These are phyloP conservation scores for Parsonsia alboflavescens DNA, from an alignment of 257 asterid genomes.

Conservation along the genomic window DNA sequence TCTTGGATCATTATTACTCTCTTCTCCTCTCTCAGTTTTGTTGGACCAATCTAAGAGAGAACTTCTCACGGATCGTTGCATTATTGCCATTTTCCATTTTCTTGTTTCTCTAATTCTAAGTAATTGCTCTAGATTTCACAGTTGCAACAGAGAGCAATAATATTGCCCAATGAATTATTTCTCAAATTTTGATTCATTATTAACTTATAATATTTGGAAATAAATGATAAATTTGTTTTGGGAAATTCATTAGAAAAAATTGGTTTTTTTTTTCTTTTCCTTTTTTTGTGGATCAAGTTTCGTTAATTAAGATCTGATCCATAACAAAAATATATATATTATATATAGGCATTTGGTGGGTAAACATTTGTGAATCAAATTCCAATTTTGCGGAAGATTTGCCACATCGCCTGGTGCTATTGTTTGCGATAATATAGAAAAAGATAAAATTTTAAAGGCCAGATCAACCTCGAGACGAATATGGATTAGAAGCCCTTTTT, in stretches of 20 bases:
- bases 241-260: too few relatives aligned
- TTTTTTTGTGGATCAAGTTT: too few relatives aligned
- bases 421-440: too few relatives aligned
- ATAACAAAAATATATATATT: too few relatives aligned
- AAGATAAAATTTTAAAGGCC: background rate
- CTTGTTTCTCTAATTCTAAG: background rate
- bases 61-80: background rate
- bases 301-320: too few relatives aligned
- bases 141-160: background rate
- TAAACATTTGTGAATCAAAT: slow-evolving; percentile 1
- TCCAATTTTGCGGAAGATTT: background rate
- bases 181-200: too few relatives aligned
- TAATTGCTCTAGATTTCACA: background rate
- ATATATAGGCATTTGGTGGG: background rate
- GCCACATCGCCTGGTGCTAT: background rate
- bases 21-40: background rate
- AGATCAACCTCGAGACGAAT: background rate
- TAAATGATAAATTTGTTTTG: too few relatives aligned
- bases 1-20: background rate
- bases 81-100: background rate
- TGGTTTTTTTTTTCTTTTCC: too few relatives aligned
- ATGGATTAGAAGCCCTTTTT: too few relatives aligned
- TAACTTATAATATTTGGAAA: too few relatives aligned
- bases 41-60: slow-evolving; percentile 1
- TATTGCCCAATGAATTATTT: too few relatives aligned